Base-by-base conservation (phyloP, 306 rosid species). In the Erythrophleum fordii region DNA sequence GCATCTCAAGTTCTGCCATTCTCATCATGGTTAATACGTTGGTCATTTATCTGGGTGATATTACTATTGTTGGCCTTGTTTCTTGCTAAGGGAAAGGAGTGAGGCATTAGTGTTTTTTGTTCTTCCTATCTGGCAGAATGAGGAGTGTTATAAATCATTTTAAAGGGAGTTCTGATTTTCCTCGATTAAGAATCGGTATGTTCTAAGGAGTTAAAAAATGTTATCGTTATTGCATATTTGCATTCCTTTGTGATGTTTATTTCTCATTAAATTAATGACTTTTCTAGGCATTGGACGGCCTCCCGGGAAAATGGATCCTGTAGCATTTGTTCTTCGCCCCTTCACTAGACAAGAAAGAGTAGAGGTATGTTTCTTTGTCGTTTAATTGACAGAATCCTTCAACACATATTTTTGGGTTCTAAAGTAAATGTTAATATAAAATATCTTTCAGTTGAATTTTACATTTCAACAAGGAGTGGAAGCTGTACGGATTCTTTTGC, bases 141-240 rank as follows among this genome's bases (percentile, higher is more conserved):
- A 91, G 89, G 83, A 93, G 92, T 79, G 73, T 93, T 77, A 88
- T 93, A 80, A 93, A 85, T 89, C 97, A 92, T 86, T 90, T 95
- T 51, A 89, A 93, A 87, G 97, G 94, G 78, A 89, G 85, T 75
- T 77, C 72, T 58, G 92, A 86, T 78, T 93, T 93, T 82, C 94
- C 97, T 55, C 97, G 99, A 55, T 80, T 91, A 81, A 87, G 94
- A 85, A 88, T 93, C 11, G 98, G 99, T 90, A 89, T 3, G 71
- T 73, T 20, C 55, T 56, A 68, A 10, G 23, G 62, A 70, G 52
- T 81, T 39, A 69, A 26, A 75, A 11, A 23, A 22, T 42, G 23
- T n/a, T 68, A 73, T 78, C 60, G 71, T 48, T 51, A 11, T 39
- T 35, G 4, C 65, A 58, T 58, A 23, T 25, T 58, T 26, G n/a